Evolutionary conservation across 1,284 basidiomycete species (phyloP).

Genomic region (Leccinum solheimii): DNA sequence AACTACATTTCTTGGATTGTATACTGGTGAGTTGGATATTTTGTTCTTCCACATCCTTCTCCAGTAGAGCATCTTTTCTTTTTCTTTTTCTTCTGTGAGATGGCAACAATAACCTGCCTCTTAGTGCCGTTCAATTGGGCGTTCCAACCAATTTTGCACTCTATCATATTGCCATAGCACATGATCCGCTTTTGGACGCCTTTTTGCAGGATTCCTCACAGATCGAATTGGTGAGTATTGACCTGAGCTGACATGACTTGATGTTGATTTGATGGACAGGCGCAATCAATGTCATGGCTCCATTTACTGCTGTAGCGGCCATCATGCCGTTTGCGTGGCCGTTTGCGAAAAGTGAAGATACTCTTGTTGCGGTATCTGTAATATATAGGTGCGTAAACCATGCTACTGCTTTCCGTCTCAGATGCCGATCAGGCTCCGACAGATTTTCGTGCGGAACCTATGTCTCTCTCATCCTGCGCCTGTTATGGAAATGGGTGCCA

Average conservation of each 20-base stretch:
- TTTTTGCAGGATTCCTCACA: constrained; percentile 40
- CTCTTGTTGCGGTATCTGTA: constrained; percentile 40
- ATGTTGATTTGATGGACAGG: constrained; percentile 23
- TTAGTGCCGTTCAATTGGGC: constrained; percentile 41
- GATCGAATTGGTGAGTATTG: constrained; percentile 40
- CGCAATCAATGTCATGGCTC: constrained; percentile 45
- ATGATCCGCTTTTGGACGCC: constrained; percentile 47
- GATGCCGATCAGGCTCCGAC: constrained; percentile 39
- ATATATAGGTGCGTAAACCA: constrained; percentile 43
- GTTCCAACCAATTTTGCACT: constrained; percentile 39
- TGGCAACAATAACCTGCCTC: constrained; percentile 35
- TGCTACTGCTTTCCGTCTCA: neutral
- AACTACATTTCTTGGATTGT: constrained; percentile 57
- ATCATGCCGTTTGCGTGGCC: constrained; percentile 49
- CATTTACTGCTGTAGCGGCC: constrained; percentile 40
- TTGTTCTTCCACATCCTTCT: neutral
- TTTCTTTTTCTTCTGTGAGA: neutral
- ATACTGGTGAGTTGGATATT: constrained; percentile 45
- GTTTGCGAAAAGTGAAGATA: constrained; percentile 32
- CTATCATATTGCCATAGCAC: constrained; percentile 51
- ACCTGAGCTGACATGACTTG: neutral
- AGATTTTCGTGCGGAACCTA: constrained; percentile 58
- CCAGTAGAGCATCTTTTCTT: neutral
- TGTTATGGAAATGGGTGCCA: constrained; percentile 57
- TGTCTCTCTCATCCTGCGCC: constrained; percentile 56